phyloP scores from a whole-genome alignment of 164 flowering plant genomes.

The Magnolia kwangsiensis region DNA sequence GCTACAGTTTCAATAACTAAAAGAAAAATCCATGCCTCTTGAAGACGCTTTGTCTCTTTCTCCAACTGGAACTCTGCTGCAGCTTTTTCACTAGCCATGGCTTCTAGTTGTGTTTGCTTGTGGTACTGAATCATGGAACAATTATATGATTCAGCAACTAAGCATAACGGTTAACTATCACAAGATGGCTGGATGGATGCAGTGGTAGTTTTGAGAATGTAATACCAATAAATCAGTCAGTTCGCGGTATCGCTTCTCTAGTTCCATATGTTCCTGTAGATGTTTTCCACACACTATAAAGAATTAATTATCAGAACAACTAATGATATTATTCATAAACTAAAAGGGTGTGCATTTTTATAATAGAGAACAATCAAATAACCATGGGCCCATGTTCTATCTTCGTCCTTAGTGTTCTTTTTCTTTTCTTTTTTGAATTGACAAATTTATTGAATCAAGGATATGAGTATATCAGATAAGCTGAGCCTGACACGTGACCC shows the following conservation, averaged over 20 bases:
- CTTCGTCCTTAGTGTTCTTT: no score
- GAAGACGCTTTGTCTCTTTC: constrained; percentile 79
- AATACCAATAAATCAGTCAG: constrained; percentile 91
- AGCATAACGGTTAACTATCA: background rate
- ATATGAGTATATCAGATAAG: no score
- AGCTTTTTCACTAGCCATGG: constrained; percentile 96
- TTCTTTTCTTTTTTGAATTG: no score
- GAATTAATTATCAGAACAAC: background rate
- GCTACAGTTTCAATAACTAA: constrained; percentile 8
- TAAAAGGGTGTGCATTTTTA: background rate
- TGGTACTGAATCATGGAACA: constrained; percentile 50
- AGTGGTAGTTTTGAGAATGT: constrained; percentile 8
- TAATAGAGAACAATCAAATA: background rate
- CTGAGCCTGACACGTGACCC: no score
- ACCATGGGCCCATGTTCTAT: no score
- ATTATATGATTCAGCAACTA: background rate
- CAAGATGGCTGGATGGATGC: background rate
- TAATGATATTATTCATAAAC: background rate
- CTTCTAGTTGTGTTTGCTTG: constrained; percentile 98
- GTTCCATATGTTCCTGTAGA: constrained; percentile 94
- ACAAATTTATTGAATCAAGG: no score
- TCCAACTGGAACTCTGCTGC: constrained; percentile 97
- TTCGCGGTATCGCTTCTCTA: constrained; percentile 96
- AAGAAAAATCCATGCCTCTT: constrained; percentile 72
- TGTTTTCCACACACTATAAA: background rate